Conservation (phyloP, 192 early-diverging fungal genomes). For the Mycoemilia scoparia region DNA sequence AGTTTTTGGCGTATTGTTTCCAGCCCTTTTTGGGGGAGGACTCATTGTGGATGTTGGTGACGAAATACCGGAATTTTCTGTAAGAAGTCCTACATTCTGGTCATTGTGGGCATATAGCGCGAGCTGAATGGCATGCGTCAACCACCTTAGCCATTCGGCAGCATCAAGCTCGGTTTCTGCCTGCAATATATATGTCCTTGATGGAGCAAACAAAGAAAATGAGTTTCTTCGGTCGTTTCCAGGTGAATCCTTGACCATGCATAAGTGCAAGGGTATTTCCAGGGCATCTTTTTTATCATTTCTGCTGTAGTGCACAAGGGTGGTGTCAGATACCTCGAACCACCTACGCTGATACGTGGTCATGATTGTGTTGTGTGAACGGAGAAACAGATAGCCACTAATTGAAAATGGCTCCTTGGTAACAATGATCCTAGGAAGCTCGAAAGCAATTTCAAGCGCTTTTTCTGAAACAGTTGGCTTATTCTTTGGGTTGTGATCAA, state of each 20-base stretch:
- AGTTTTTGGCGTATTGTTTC: background rate
- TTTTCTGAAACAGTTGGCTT: constrained; percentile 10
- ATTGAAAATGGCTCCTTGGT: constrained; percentile 32
- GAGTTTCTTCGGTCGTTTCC: constrained; percentile 51
- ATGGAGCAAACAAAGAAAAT: constrained; percentile 72
- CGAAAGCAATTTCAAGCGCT: constrained; percentile 13
- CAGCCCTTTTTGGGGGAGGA: constrained; percentile 1
- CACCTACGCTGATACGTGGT: constrained; percentile 64
- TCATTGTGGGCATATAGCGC: constrained; percentile 19
- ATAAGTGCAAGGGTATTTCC: constrained; percentile 50
- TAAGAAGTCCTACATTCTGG: background rate
- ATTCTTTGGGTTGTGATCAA: background rate
- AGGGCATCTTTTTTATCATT: constrained; percentile 37
- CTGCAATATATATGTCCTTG: constrained; percentile 51
- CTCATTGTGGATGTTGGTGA: constrained; percentile 3
- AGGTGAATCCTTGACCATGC: constrained; percentile 45
- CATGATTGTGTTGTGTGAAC: constrained; percentile 50
- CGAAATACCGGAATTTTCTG: background rate
- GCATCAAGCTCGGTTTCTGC: constrained; percentile 52
- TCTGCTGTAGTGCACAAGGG: constrained; percentile 31
- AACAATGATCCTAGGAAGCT: constrained; percentile 22
- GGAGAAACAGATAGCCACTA: constrained; percentile 64
- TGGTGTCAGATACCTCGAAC: constrained; percentile 46
- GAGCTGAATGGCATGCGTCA: constrained; percentile 21
- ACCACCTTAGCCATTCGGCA: constrained; percentile 54